Evolutionary conservation across 2,329 filamentous ascomycete genomes (phyloP).

Genomic region (Phaeosphaeria sp.): DNA sequence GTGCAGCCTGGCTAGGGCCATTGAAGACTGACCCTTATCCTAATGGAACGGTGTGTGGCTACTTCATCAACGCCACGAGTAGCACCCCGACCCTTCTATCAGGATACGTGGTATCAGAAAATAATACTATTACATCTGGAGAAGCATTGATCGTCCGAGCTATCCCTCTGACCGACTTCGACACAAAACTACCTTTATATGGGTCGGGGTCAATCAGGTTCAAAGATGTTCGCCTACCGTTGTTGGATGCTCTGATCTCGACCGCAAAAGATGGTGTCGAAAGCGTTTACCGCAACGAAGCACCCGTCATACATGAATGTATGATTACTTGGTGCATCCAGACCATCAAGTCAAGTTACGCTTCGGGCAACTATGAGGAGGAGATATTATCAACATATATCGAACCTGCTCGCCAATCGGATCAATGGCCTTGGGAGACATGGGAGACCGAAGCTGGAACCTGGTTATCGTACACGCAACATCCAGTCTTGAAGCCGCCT

Average conservation of each 20-base stretch:
- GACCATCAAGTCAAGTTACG: constrained; percentile 25
- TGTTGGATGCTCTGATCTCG: constrained; percentile 13
- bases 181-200: constrained; percentile 2
- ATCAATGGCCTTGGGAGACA: constrained; percentile 12
- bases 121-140: constrained; percentile 22
- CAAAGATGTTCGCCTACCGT: constrained; percentile 12
- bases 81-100: constrained; percentile 21
- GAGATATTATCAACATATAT: constrained; percentile 10
- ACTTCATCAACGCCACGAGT: constrained; percentile 32
- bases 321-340: constrained; percentile 33
- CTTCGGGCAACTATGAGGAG: constrained; percentile 17
- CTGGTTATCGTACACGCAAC: neutral
- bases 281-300: constrained; percentile 9
- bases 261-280: constrained; percentile 4
- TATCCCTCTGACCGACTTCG: constrained; percentile 12
- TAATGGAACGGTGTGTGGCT: constrained; percentile 30
- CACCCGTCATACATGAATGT: constrained; percentile 26
- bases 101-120: constrained; percentile 8
- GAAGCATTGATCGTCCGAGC: constrained; percentile 20
- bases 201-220: constrained; percentile 25
- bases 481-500: neutral
- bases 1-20: neutral
- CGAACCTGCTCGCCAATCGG: constrained; percentile 10
- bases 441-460: neutral
- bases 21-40: neutral